Base-by-base conservation (phyloP, 768 basidiomycete species). In the Russula olivacea region DNA sequence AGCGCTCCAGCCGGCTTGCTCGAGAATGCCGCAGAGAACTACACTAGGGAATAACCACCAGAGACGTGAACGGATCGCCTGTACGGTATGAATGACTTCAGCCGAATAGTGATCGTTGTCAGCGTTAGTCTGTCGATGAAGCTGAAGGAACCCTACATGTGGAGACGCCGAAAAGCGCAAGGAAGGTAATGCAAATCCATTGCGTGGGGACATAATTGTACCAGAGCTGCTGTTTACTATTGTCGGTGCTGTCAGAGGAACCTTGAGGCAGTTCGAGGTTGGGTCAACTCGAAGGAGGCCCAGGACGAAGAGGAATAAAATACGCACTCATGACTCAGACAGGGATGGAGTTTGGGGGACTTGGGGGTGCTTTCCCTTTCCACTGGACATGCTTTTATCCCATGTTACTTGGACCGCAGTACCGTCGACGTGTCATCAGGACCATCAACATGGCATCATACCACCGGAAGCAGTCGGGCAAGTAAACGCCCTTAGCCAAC, bases 201-300 rank as follows among this genome's bases (percentile, higher is more conserved):
- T 73, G 69, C 0, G 76, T 77, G 2, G 76, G 76, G 2, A 73
- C 59, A 63, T 77, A 79, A 25, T 72, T 70, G 61, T 75, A 77
- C 28, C 32, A 21, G 10, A 49, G 53, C 10, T 45, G n/a, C 11
- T n/a, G n/a, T 6, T 51, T 28, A 12, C 14, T 32, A 2, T n/a
- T 11, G 14, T 36, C 4, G 67, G 71, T 55, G 19, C 17, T 34
- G 45, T 63, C 40, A 2, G 45, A 48, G 47, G 57, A 54, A 34
- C 57, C 62, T 63, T 19, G 17, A 34, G 6, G 23, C n/a, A 4
- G 34, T 34, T 30, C 10, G n/a, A 28, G 17, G 15, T 19, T 32
- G 25, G 2, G 34, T 47, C 43, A n/a, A n/a, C n/a, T n/a, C n/a
- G n/a, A 6, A 25, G 45, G 41, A 53, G 32, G 7, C 5, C 40